Evolutionary conservation across 768 basidiomycete genomes (phyloP).

Genomic region (Tricholoma flavovirens): DNA sequence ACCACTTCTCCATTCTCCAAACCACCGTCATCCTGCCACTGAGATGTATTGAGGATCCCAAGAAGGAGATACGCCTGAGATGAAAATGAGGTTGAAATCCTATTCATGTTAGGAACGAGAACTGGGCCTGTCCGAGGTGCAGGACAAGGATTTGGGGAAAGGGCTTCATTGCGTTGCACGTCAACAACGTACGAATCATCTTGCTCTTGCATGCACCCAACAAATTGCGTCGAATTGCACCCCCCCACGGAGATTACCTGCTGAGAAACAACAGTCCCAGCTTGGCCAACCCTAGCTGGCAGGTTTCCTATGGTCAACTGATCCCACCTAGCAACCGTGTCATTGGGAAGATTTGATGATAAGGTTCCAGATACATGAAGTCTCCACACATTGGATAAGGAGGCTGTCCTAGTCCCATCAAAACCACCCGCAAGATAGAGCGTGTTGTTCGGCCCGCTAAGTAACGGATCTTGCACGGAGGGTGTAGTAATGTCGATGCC

Average conservation of each 20-base stretch:
- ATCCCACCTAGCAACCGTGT: slow-evolving; percentile 55
- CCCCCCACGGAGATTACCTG: slow-evolving; percentile 57
- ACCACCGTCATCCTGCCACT: slow-evolving; percentile 63
- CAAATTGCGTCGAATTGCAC: slow-evolving; percentile 42
- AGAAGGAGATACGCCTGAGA: slow-evolving; percentile 67
- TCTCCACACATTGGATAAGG: slow-evolving; percentile 67
- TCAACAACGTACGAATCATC: slow-evolving; percentile 55
- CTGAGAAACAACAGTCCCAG: slow-evolving; percentile 51
- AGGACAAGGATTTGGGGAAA: slow-evolving; percentile 47
- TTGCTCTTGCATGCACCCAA: slow-evolving; percentile 51
- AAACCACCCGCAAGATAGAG: slow-evolving; percentile 73
- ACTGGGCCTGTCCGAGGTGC: slow-evolving; percentile 59
- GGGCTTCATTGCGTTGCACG: slow-evolving; percentile 26
- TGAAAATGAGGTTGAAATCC: slow-evolving; percentile 46
- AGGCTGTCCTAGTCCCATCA: slow-evolving; percentile 36
- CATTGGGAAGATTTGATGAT: slow-evolving; percentile 57
- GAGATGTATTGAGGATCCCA: slow-evolving; percentile 56
- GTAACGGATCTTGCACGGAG: slow-evolving; percentile 35
- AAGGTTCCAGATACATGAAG: slow-evolving; percentile 65
- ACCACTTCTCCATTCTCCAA: slow-evolving; percentile 70
- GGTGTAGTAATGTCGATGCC: slow-evolving; percentile 59
- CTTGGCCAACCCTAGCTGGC: slow-evolving; percentile 42
- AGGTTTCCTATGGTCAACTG: slow-evolving; percentile 34
- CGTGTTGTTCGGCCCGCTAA: slow-evolving; percentile 60
- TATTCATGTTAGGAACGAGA: slow-evolving; percentile 56